These are phyloP conservation scores for Castanea mollissima DNA, from an alignment of 306 rosid genomes.

Conservation along the genomic window DNA sequence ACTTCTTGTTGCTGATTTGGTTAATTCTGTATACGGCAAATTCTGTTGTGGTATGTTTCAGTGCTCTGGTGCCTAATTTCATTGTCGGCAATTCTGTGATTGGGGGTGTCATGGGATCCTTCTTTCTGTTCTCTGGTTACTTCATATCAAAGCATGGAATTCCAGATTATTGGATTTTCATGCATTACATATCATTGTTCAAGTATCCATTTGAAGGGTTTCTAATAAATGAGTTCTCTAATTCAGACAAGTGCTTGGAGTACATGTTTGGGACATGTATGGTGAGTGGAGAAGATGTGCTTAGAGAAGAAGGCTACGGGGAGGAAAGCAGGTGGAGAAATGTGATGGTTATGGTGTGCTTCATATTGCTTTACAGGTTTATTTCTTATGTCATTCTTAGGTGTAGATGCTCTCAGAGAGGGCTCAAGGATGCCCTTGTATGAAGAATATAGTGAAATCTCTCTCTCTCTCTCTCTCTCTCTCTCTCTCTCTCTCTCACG, in stretches of 20 bases:
- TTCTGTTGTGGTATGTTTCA: slow-evolving; percentile 92
- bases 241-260: slow-evolving; percentile 79
- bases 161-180: slow-evolving; percentile 83
- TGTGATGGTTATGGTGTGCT: slow-evolving; percentile 70
- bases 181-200: slow-evolving; percentile 85
- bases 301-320: slow-evolving; percentile 79
- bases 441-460: slow-evolving; percentile 20
- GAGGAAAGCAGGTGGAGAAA: slow-evolving; percentile 80
- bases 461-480: slow-evolving; percentile 8
- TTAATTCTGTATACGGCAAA: slow-evolving; percentile 83
- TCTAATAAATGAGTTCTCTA: slow-evolving; percentile 81
- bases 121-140: slow-evolving; percentile 91
- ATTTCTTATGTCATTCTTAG: slow-evolving; percentile 83
- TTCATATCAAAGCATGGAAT: slow-evolving; percentile 77
- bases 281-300: slow-evolving; percentile 63
- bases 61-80: slow-evolving; percentile 90
- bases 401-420: slow-evolving; percentile 65
- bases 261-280: slow-evolving; percentile 66
- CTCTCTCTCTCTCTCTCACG: slow-evolving; percentile 21
- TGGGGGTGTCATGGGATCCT: slow-evolving; percentile 87
- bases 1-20: slow-evolving; percentile 80
- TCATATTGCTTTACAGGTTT: slow-evolving; percentile 86
- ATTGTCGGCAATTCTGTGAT: slow-evolving; percentile 90
- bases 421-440: slow-evolving; percentile 38
- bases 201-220: slow-evolving; percentile 98